These are phyloP conservation scores for Paulownia fortunei DNA, from an alignment of 257 asterid genomes.

Conservation along the genomic window DNA sequence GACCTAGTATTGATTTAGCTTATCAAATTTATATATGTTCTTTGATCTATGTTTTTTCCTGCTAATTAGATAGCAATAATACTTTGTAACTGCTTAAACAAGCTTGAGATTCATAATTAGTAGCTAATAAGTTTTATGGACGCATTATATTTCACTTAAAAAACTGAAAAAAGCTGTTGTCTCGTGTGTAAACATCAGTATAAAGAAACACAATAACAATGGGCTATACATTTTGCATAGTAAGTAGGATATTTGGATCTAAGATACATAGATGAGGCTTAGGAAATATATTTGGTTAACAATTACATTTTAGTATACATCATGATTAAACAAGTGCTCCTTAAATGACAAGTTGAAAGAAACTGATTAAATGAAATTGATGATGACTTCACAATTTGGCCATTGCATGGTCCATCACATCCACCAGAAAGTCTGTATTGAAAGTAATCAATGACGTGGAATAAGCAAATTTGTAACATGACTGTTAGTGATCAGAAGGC, in stretches of 20 bases:
- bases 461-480: no score
- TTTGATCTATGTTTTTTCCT: neutral
- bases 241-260: neutral
- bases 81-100: neutral
- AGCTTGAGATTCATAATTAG: no score
- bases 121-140: no score
- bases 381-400: conserved; percentile 43
- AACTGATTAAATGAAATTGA: neutral
- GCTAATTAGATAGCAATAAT: neutral
- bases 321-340: neutral
- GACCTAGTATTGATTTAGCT: no score
- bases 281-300: neutral
- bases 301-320: neutral
- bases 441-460: no score
- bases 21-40: no score
- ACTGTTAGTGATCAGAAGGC: neutral
- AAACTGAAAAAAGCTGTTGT: no score
- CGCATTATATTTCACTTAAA: no score
- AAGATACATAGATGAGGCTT: neutral
- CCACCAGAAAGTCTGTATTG: conserved; percentile 57
- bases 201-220: neutral
- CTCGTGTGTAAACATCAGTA: no score
- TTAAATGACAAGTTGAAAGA: neutral
- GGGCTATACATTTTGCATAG: neutral
- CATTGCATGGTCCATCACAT: conserved; percentile 57